Base-by-base conservation (phyloP, 2,329 filamentous ascomycete genomes). In the Pseudogymnoascus sp. region DNA sequence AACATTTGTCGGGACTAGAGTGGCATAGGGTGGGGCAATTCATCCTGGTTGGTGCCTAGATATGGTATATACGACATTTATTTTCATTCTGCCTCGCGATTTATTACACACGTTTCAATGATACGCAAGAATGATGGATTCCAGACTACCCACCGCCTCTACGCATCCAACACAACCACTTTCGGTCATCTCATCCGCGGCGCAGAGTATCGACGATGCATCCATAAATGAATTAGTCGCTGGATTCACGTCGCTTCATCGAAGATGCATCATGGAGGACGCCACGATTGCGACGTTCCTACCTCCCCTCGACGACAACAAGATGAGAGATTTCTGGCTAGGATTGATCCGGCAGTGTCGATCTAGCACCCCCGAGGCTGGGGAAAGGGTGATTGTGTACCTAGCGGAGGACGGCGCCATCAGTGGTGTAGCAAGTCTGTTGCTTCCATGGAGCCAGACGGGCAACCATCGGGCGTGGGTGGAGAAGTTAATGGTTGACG, bases 401-500 rank as follows among this genome's bases (percentile, higher is more conserved):
- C 72, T 85, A 42, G 73, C 75, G 44, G 66, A 69, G 15, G 66
- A 72, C 28, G 66, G 76, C 1, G 78, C 82, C 62, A 74, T 84
- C 28, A 77, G 83, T 64, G 85, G 85, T 6, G 78, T 83, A 42
- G 83, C 82, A 23, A 83, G 83, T 77, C 75, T 88, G 3, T 70
- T 68, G 57, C 78, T 81, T 72, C 80, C 82, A 5, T 72, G 74
- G 17, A 77, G 76, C 3, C 82, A 88, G 71, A 87, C 85, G 3
- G 83, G 79, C 0, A 77, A 79, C 0, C 84, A 84, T 67, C 76
- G 84, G 31, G 83, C 77, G 2, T 68, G 73, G 9, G 80, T 88
- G 1, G 80, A 87, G 72, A 83, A 84, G 71, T 75, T 88, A 36
- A 75, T 88, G 40, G 77, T 87, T 9, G 79, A 78, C 65, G 81